These are phyloP conservation scores for Syzygium syzygioides DNA, from an alignment of 441 rosid species.

Conservation along the genomic window DNA sequence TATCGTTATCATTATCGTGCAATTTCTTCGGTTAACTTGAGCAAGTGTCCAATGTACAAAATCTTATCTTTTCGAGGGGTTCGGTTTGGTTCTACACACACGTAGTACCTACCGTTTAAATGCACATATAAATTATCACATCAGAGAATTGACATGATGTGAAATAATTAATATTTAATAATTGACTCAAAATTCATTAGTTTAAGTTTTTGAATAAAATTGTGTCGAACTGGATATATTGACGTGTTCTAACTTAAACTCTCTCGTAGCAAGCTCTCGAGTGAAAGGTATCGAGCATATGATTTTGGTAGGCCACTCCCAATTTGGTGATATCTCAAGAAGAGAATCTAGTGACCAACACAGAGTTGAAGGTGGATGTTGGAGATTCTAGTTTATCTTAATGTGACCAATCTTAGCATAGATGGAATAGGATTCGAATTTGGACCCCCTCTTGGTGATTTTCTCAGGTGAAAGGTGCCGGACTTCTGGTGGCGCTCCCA, in stretches of 20 bases:
- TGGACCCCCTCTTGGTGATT: too few relatives aligned
- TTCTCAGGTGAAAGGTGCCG: neutral
- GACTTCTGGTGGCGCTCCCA: rapidly evolving
- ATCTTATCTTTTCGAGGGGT: neutral
- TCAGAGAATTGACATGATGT: too few relatives aligned
- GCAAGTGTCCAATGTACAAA: neutral
- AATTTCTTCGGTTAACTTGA: neutral
- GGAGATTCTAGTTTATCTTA: too few relatives aligned
- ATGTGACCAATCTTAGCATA: too few relatives aligned
- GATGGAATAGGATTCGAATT: too few relatives aligned
- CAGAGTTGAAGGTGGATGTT: neutral
- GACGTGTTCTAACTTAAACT: too few relatives aligned
- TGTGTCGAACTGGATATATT: rapidly evolving
- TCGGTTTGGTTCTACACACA: neutral
- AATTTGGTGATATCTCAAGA: neutral
- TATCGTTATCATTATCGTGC: neutral
- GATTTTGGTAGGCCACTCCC: neutral
- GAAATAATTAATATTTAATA: too few relatives aligned
- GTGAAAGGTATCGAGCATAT: neutral
- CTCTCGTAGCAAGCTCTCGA: neutral
- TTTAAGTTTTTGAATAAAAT: too few relatives aligned
- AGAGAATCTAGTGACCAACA: neutral
- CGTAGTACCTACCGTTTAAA: too few relatives aligned
- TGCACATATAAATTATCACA: too few relatives aligned
- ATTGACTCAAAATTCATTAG: too few relatives aligned